These are phyloP conservation scores for Pichia kluyveri DNA, from an alignment of 805 yeast genomes.

Conservation along the genomic window DNA sequence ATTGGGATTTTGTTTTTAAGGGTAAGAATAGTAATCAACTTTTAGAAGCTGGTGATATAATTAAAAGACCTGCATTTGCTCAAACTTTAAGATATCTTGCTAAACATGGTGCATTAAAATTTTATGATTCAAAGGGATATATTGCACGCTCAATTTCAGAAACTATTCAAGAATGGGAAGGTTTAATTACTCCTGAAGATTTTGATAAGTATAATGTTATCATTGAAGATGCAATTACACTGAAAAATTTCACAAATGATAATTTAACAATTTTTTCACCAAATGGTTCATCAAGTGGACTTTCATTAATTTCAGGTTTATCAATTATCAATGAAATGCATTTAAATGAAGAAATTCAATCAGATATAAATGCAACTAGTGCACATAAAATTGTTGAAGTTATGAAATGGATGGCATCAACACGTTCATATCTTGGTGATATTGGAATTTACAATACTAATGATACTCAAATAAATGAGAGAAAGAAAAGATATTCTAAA, in stretches of 20 bases:
- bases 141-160: slow-evolving; percentile 54
- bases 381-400: slow-evolving; percentile 70
- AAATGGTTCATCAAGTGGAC: slow-evolving; percentile 73
- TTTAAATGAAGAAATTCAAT: slow-evolving; percentile 20
- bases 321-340: slow-evolving; percentile 45
- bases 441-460: slow-evolving; percentile 22
- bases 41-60: slow-evolving; percentile 43
- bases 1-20: slow-evolving; percentile 49
- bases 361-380: slow-evolving; percentile 38
- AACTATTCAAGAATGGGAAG: slow-evolving; percentile 47
- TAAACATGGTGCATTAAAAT: slow-evolving; percentile 65
- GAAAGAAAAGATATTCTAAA: slow-evolving; percentile 29
- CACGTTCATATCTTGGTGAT: slow-evolving; percentile 82
- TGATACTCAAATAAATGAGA: slow-evolving; percentile 22
- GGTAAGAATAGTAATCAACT: slow-evolving; percentile 25
- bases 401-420: slow-evolving; percentile 92
- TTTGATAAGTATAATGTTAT: slow-evolving; percentile 51
- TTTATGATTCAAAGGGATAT: slow-evolving; percentile 77
- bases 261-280: slow-evolving; percentile 39
- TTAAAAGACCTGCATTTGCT: slow-evolving; percentile 55
- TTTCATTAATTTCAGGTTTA: slow-evolving; percentile 22
- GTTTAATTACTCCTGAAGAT: slow-evolving; percentile 58
- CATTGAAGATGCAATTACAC: slow-evolving; percentile 34
- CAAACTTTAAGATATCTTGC: slow-evolving; percentile 63
- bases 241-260: slow-evolving; percentile 25